A percentile compares a stretch with the other conserved stretches of the same genome.
Evolutionary conservation across 2,329 filamentous ascomycete genomes (phyloP).

Genomic region (Trichoderma citrinoviride): DNA sequence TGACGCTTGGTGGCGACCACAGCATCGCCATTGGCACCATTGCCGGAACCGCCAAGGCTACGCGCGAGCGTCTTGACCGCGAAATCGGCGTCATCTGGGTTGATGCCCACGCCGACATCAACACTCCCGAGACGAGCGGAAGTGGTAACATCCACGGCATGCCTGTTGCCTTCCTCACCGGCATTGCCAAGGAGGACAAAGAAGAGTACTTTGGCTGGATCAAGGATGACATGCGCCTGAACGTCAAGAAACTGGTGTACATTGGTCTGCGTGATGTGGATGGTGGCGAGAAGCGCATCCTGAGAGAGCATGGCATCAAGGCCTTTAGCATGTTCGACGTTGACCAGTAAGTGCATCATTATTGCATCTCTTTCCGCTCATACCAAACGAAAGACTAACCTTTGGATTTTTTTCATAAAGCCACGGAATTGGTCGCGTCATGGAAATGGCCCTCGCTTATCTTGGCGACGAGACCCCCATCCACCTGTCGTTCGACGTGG

Average conservation of each 20-base stretch:
- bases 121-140: slow-evolving; percentile 84
- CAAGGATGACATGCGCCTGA: slow-evolving; percentile 65
- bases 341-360: slow-evolving; percentile 62
- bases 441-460: slow-evolving; percentile 97
- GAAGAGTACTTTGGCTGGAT: slow-evolving; percentile 91
- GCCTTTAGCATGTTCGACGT: slow-evolving; percentile 99
- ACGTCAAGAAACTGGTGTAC: slow-evolving; percentile 85
- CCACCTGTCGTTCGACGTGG: slow-evolving; percentile 95
- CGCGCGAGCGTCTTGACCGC: slow-evolving; percentile 73
- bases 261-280: slow-evolving; percentile 95
- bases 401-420: slow-evolving; percentile 42
- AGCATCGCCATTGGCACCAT: slow-evolving; percentile 94
- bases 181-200: slow-evolving; percentile 72
- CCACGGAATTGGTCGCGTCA: slow-evolving; percentile 89
- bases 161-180: slow-evolving; percentile 89
- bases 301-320: slow-evolving; percentile 85
- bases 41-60: slow-evolving; percentile 80
- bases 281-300: slow-evolving; percentile 85
- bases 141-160: slow-evolving; percentile 98
- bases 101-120: slow-evolving; percentile 97
- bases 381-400: background rate
- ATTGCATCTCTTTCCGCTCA: too few species aligned
- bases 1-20: slow-evolving; percentile 95
- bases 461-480: slow-evolving; percentile 94
- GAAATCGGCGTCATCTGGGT: slow-evolving; percentile 98